Evolutionary conservation across 192 early-diverging fungal species (phyloP).

Genomic region (Phlyctochytrium arcticum): DNA sequence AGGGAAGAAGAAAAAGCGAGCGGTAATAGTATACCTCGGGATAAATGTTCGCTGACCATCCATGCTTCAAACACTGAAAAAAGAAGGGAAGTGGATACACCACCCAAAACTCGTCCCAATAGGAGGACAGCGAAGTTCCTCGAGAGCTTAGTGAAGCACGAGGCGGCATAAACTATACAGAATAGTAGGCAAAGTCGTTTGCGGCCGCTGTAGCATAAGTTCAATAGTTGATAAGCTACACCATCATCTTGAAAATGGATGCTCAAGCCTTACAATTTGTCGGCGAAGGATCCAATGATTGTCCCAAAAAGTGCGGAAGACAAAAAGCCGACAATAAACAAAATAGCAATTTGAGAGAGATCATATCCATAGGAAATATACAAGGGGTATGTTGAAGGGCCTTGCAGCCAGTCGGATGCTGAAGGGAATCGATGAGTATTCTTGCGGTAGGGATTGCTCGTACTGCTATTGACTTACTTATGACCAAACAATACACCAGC

Average conservation of each 20-base stretch:
- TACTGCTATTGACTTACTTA: constrained; percentile 34
- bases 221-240: too few species aligned
- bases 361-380: constrained; percentile 57
- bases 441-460: neutral
- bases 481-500: constrained; percentile 47
- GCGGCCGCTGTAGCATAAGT: too few species aligned
- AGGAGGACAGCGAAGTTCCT: constrained; percentile 29
- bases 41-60: constrained; percentile 42
- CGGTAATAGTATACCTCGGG: constrained; percentile 10
- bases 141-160: constrained; percentile 37
- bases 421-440: neutral
- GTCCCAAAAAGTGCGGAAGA: constrained; percentile 69
- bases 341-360: constrained; percentile 56
- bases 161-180: constrained; percentile 32
- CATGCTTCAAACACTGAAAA: constrained; percentile 49
- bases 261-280: constrained; percentile 58
- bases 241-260: too few species aligned
- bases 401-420: constrained; percentile 39
- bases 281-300: constrained; percentile 63
- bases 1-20: neutral
- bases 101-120: constrained; percentile 43
- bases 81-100: constrained; percentile 44
- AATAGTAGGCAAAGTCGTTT: constrained; percentile 34
- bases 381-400: constrained; percentile 61
- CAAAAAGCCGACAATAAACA: constrained; percentile 72